Conservation (phyloP, 2,329 filamentous ascomycete species). For the Fusarium nodosum region DNA sequence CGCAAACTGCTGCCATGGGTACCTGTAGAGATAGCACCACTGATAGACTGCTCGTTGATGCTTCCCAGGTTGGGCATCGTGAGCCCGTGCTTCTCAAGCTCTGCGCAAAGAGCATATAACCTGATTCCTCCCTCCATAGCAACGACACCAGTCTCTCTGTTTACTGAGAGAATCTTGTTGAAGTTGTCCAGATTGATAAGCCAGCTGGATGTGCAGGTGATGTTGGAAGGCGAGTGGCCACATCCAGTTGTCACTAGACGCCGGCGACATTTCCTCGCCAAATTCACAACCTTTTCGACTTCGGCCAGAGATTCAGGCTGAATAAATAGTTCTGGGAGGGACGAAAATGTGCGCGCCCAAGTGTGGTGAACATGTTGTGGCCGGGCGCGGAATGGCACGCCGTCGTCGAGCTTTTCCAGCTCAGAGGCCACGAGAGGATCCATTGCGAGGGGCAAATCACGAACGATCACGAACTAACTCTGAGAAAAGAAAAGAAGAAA, state of each 20-base stretch:
- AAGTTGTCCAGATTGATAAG: slow-evolving; percentile 92
- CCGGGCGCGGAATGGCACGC: slow-evolving; percentile 81
- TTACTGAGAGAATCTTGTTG: slow-evolving; percentile 77
- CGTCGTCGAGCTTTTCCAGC: slow-evolving; percentile 52
- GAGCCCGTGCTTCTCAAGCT: slow-evolving; percentile 80
- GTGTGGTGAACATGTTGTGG: slow-evolving; percentile 84
- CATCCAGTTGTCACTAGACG: slow-evolving; percentile 90
- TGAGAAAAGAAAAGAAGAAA: neutral
- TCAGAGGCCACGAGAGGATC: slow-evolving; percentile 56
- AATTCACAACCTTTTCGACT: slow-evolving; percentile 83
- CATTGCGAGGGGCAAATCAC: slow-evolving; percentile 48
- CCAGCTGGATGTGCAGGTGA: slow-evolving; percentile 96
- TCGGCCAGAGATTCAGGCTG: slow-evolving; percentile 84
- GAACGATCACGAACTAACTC: neutral
- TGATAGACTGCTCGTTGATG: slow-evolving; percentile 94
- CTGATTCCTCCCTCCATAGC: slow-evolving; percentile 91
- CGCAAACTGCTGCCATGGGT: slow-evolving; percentile 90
- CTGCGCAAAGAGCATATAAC: slow-evolving; percentile 78
- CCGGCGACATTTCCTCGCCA: slow-evolving; percentile 84
- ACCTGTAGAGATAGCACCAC: slow-evolving; percentile 90
- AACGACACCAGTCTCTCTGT: slow-evolving; percentile 74
- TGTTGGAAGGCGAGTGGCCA: slow-evolving; percentile 89
- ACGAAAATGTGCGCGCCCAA: slow-evolving; percentile 94
- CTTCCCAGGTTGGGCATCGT: slow-evolving; percentile 94
- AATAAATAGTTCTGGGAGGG: slow-evolving; percentile 90